Conservation (phyloP, 371 early-diverging fungal species). For the Syncephalastrum sp. region DNA sequence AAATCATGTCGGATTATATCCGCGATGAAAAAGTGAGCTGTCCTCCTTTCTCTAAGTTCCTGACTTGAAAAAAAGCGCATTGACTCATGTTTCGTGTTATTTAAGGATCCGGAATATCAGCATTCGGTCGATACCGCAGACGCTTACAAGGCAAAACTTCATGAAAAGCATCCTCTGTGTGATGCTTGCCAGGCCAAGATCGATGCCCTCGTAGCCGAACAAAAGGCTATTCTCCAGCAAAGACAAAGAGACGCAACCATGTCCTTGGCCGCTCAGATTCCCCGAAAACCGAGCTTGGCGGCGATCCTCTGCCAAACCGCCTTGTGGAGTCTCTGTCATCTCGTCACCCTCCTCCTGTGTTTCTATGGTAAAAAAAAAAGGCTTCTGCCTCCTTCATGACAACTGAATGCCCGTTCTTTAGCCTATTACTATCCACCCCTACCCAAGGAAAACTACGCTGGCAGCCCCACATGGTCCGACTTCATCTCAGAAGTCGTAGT, state of each 20-base stretch:
- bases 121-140: conserved; percentile 13
- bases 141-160: conserved; percentile 12
- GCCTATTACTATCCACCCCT: too few relatives aligned
- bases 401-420: too few relatives aligned
- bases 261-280: conserved; percentile 9
- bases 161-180: conserved; percentile 24
- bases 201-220: conserved; percentile 13
- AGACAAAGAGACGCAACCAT: conserved; percentile 15
- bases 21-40: conserved; percentile 19
- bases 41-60: too few relatives aligned
- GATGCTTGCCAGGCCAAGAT: conserved; percentile 18
- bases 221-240: conserved; percentile 11
- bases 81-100: background rate
- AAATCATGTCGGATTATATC: conserved; percentile 25
- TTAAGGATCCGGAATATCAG: conserved; percentile 17
- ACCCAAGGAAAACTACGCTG: too few relatives aligned
- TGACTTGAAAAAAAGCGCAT: too few relatives aligned
- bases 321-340: conserved; percentile 12
- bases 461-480: too few relatives aligned
- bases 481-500: too few relatives aligned
- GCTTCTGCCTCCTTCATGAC: too few relatives aligned
- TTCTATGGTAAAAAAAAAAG: conserved; percentile 1
- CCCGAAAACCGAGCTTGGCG: conserved; percentile 8
- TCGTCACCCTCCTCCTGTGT: conserved; percentile 6
- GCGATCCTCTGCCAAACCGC: conserved; percentile 1